Evolutionary conservation across 75 land plant genomes (phyloP).

Genomic region (Adiantum capillusveneris): DNA sequence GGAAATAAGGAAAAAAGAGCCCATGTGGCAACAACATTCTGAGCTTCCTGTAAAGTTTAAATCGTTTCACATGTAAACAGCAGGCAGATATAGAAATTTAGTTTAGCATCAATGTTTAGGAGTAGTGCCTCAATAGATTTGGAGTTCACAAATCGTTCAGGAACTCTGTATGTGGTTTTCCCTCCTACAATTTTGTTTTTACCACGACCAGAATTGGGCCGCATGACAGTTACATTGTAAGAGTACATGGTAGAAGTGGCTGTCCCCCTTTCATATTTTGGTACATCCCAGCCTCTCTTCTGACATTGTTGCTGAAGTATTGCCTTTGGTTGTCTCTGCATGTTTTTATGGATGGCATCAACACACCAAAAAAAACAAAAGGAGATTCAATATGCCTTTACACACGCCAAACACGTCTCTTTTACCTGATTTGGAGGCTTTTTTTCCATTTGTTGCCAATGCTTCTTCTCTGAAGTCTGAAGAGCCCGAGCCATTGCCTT

Average conservation of each 20-base stretch:
- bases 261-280: constrained; percentile 61
- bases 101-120: background rate
- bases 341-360: no score
- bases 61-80: background rate
- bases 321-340: constrained; percentile 60
- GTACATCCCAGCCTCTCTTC: constrained; percentile 81
- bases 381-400: no score
- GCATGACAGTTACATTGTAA: constrained; percentile 72
- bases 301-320: constrained; percentile 87
- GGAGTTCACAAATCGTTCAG: constrained; percentile 37
- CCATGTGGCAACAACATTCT: constrained; percentile 74
- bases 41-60: constrained; percentile 61
- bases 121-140: constrained; percentile 53
- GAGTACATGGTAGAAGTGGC: constrained; percentile 28
- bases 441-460: constrained; percentile 47
- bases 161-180: constrained; percentile 49
- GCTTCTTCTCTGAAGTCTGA: constrained; percentile 33
- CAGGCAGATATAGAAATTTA: background rate
- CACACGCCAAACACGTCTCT: no score
- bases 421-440: background rate
- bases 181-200: constrained; percentile 82
- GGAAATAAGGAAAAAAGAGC: constrained; percentile 66
- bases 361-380: no score
- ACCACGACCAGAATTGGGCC: constrained; percentile 73
- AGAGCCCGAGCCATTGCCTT: constrained; percentile 26